Conservation (phyloP, 805 yeast species). For the Zygosaccharomyces kombuchaensis region DNA sequence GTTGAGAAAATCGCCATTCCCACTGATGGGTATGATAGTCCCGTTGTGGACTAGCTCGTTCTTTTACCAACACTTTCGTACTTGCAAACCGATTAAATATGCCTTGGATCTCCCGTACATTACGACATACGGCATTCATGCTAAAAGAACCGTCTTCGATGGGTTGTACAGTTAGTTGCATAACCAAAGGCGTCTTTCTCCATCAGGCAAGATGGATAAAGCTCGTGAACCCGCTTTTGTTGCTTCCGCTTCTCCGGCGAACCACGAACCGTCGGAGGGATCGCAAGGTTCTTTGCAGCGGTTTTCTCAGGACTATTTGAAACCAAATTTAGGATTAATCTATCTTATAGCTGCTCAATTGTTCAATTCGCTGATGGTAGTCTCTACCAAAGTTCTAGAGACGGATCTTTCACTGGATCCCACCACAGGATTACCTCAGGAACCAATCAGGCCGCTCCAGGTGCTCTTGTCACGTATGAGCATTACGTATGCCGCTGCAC, state of each 20-base stretch:
- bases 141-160: not conserved
- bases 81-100: no score
- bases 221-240: not conserved
- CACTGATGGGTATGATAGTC: no score
- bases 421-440: conserved; percentile 33
- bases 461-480: conserved; percentile 73
- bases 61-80: no score
- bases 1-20: no score
- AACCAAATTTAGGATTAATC: conserved; percentile 50
- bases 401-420: conserved; percentile 50
- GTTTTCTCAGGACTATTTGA: conserved; percentile 17
- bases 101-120: not conserved
- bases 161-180: not conserved
- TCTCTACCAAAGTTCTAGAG: conserved; percentile 69
- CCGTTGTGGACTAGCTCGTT: no score
- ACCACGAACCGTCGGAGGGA: not conserved
- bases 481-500: conserved; percentile 60
- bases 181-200: not conserved
- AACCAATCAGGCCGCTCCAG: conserved; percentile 72
- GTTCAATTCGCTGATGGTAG: conserved; percentile 72
- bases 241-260: not conserved
- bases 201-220: conserved; percentile 1
- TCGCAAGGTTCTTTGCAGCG: conserved; percentile 4
- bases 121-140: not conserved
- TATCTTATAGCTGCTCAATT: conserved; percentile 60